Evolutionary conservation across 306 rosid species (phyloP), one percentile per base, ranked within the genome.

Genomic region (Purshia tridentata): DNA sequence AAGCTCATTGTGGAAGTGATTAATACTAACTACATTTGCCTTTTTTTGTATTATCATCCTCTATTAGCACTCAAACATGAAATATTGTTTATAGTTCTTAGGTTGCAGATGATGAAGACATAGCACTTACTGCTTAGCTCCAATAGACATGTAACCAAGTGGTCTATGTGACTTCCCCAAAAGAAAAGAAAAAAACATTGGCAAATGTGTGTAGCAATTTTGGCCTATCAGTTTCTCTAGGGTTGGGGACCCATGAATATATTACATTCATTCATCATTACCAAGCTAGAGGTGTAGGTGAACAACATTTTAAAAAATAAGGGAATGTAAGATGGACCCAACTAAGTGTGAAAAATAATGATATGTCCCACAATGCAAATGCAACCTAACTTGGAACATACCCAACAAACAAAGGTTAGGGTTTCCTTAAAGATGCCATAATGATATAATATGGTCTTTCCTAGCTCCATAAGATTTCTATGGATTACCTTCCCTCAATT

Each of bases 341-440:
- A 57, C 49, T n/a, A 75, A 52, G 15, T 49, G 57, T 4, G 53
- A 39, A 5, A 57, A 29, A 56, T 35, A 23, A 69, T 37, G 0
- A 57, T 42, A 67, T 66, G 77, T 55, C 67, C 84, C 82, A 39
- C 76, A 49, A 49, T 67, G 67, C 40, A n/a, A 20, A 69, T 81
- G 75, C 72, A 66, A 81, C 87, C 73, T 75, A 56, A 76, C 79
- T 81, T 81, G 41, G 76, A 76, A 78, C 82, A 72, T 69, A 72
- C 77, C 80, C 70, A 75, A 65, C 67, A 39, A 19, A 65, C 39
- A 47, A 12, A n/a, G 64, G 52, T 20, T 58, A 49, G 42, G 56
- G 68, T 46, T 45, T 77, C 70, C 82, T 69, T 65, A 59, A 74
- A 75, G 65, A 71, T 62, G 54, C 73, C 61, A 65, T 39, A 67